Base-by-base conservation (phyloP, 2,329 filamentous ascomycete species). In the Fusarium buxicola region DNA sequence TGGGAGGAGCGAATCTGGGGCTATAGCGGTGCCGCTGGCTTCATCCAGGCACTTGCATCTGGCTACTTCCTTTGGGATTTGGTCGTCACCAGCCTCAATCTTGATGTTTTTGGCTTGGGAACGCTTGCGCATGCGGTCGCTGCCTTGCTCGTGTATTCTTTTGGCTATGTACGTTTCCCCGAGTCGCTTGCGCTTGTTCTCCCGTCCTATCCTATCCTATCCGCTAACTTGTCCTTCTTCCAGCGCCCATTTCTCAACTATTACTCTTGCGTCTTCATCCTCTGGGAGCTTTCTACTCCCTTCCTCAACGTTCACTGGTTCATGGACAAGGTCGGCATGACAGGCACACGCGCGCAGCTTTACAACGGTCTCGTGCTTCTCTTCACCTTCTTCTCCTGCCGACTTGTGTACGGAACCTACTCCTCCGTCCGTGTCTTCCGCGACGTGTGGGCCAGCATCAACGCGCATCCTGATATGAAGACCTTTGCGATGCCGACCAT, bases 221-320 rank as follows among this genome's bases (percentile, higher is more conserved):
- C n/a, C n/a, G n/a, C n/a, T n/a, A n/a, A n/a, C n/a, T n/a, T n/a
- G n/a, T n/a, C 13, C 8, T 45, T 63, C 30, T 31, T 27, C n/a
- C 72, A 95, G 92, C 84, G 91, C 58, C 92, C 92, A 2, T 94
- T 94, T 71, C 83, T 94, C 65, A 94, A 94, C 80, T 94, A 89
- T 80, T 96, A 95, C 76, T 90, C 86, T 54, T 84, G 85, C 54
- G 86, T 87, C 58, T 96, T 96, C 76, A 92, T 96, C 70, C 88
- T 95, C 56, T 96, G 93, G 85, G 92, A 96, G 76, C 85, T 96
- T 34, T 94, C 91, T 24, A 91, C 89, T 5, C 91, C 92, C 8
- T 94, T 95, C 76, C 83, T 95, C 55, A 96, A 96, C 74, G 85
- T 94, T 73, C 92, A 96, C 81, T 96, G 92, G 92, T 95, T 95